Conservation (phyloP, 2,329 filamentous ascomycete genomes). For the Claviceps pazoutovae region DNA sequence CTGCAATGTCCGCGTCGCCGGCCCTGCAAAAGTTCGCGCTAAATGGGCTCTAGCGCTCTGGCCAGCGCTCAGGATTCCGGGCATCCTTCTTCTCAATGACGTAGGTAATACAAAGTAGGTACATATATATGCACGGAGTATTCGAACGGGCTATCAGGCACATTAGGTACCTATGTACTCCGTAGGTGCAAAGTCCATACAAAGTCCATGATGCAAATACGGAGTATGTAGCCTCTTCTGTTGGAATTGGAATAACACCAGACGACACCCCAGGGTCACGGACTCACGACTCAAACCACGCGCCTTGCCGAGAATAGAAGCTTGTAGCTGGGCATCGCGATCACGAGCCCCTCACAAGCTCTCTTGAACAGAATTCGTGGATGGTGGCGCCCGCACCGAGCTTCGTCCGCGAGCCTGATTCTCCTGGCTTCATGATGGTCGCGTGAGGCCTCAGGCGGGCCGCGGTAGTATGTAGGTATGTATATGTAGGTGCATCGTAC, state of each 20-base stretch:
- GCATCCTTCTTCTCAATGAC: slow-evolving; percentile 3
- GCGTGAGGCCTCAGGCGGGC: too few relatives aligned
- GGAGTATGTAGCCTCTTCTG: not conserved
- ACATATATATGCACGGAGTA: not conserved
- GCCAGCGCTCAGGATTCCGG: not conserved
- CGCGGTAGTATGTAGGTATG: too few relatives aligned
- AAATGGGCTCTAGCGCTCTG: slow-evolving; percentile 4
- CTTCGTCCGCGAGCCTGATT: too few relatives aligned
- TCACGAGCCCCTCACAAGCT: too few relatives aligned
- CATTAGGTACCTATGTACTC: not conserved
- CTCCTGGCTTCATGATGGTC: too few relatives aligned
- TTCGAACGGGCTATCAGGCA: too few relatives aligned
- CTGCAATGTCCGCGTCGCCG: not conserved
- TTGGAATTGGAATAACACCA: not conserved
- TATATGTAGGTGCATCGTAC: not conserved
- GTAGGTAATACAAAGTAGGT: not conserved
- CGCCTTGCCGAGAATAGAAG: too few relatives aligned
- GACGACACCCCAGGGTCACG: not conserved
- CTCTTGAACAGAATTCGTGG: too few relatives aligned
- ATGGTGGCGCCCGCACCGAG: too few relatives aligned
- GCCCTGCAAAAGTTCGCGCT: slow-evolving; percentile 8
- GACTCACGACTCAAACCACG: too few relatives aligned
- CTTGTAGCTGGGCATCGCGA: not conserved
- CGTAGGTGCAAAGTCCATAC: not conserved
- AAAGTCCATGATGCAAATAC: not conserved